Base-by-base conservation (phyloP, 805 yeast species). In the Pichia ethanolica region DNA sequence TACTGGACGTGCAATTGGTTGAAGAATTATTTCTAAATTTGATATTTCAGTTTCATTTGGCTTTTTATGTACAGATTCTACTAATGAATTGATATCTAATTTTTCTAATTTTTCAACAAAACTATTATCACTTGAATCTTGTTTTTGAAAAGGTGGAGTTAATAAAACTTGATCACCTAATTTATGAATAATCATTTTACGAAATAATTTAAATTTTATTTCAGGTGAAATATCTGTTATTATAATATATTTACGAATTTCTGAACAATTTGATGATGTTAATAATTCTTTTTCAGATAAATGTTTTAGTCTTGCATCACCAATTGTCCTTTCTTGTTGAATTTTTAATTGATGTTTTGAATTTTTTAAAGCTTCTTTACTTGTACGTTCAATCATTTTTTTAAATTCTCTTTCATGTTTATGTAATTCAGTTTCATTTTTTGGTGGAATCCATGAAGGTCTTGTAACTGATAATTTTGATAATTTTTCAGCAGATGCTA, bases 371-470 rank as follows among this genome's bases (percentile, higher is more conserved):
- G 67, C 51, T 30, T 57, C 54, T 41, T 58, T 56, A 0, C 71
- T 71, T 5, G 70, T 63, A 26, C 58, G 52, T 20, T 68, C 65
- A 20, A 70, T 62, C 49, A 70, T 56, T 26, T 59, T 58, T 37
- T 72, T 67, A 48, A 82, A 73, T 58, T 82, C 82, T 44, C 66
- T 70, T 56, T 80, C 81, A 58, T 83, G 90, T 49, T 71, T 71
- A 35, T 67, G 61, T 39, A 73, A 73, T 58, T 83, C 90, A 11
- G 59, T 61, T 4, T 66, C 59, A 38, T 71, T 68, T 60, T 83
- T 83, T 6, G 89, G 89, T 6, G 90, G 90, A 42, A 82, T 62
- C 77, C 87, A 81, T 45, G 80, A 74, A 4, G 90, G 90, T 56
- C 90, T 71, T 1, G 88, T 75, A 41, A 78, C 79, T 46, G 83